Evolutionary conservation across 495 filamentous ascomycete species (phyloP).

Genomic region (Durotheca rogersii): DNA sequence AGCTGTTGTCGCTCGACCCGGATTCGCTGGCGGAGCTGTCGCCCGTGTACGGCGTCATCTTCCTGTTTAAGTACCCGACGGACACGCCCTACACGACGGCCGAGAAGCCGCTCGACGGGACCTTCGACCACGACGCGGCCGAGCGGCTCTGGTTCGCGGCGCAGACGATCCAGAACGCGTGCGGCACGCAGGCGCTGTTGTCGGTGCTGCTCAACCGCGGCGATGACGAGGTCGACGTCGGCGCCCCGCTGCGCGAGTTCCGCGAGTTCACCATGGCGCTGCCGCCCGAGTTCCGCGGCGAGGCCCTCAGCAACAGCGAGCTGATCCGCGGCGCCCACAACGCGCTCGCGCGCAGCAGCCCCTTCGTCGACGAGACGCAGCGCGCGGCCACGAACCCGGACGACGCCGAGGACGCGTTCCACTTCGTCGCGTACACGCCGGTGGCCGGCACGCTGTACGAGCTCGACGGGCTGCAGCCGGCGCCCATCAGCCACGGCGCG

Average conservation of each 20-base stretch:
- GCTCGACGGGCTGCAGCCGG: conserved; percentile 89
- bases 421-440: conserved; percentile 94
- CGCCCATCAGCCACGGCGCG: conserved; percentile 85
- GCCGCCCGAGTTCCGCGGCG: conserved; percentile 71
- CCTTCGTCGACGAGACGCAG: conserved; percentile 87
- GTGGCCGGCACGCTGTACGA: conserved; percentile 83
- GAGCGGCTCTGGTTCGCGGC: conserved; percentile 89
- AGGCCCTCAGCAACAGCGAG: conserved; percentile 66
- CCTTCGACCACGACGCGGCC: conserved; percentile 71
- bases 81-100: conserved; percentile 61
- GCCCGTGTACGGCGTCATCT: conserved; percentile 95
- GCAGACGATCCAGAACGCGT: conserved; percentile 99
- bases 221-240: conserved; percentile 49
- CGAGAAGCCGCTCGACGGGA: conserved; percentile 70
- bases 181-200: conserved; percentile 93
- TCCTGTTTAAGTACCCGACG: conserved; percentile 97
- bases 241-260: conserved; percentile 69
- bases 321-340: conserved; percentile 92
- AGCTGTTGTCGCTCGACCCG: conserved; percentile 86
- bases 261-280: conserved; percentile 89
- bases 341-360: conserved; percentile 81
- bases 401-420: conserved; percentile 79
- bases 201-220: conserved; percentile 89
- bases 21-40: conserved; percentile 74
- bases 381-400: conserved; percentile 62